These are phyloP conservation scores for Leucocoprinus sp. DNA, from an alignment of 768 basidiomycete species.

Conservation along the genomic window DNA sequence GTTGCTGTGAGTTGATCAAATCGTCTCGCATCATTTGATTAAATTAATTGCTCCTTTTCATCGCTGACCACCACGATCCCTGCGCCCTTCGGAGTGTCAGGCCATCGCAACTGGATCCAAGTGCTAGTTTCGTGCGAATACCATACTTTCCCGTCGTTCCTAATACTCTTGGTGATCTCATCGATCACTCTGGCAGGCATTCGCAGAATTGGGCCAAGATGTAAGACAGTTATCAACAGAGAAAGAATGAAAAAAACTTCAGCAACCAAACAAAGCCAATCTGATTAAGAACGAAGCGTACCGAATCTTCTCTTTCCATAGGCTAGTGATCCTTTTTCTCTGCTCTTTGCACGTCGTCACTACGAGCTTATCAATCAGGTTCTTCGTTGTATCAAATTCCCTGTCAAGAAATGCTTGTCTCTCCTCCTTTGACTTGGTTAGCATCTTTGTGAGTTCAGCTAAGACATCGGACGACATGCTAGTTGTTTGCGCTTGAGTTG, in stretches of 20 bases:
- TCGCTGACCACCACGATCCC: slow-evolving; percentile 44
- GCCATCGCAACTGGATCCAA: slow-evolving; percentile 33
- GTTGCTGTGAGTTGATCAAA: too few species aligned
- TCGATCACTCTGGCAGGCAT: slow-evolving; percentile 2
- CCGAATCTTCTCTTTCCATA: slow-evolving; percentile 45
- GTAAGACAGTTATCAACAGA: slow-evolving; percentile 2
- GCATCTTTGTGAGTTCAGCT: background rate
- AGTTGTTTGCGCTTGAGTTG: background rate
- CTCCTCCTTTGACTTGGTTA: slow-evolving; percentile 29
- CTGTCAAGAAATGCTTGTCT: slow-evolving; percentile 41
- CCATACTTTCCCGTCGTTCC: slow-evolving; percentile 4
- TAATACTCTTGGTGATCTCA: slow-evolving; percentile 10
- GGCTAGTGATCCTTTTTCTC: slow-evolving; percentile 35
- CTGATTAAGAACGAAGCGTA: slow-evolving; percentile 28
- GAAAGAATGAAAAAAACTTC: slow-evolving; percentile 10
- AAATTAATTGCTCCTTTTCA: slow-evolving; percentile 30
- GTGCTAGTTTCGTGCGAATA: slow-evolving; percentile 13
- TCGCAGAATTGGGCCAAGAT: background rate
- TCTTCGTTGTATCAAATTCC: slow-evolving; percentile 46
- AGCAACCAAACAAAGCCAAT: slow-evolving; percentile 2
- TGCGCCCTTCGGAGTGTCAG: slow-evolving; percentile 30
- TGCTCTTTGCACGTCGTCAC: slow-evolving; percentile 42
- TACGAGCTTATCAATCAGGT: slow-evolving; percentile 38
- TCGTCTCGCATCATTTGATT: too few species aligned
- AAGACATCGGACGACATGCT: slow-evolving; percentile 1